Evolutionary conservation across 495 filamentous ascomycete species (phyloP).

Genomic region (Trichoderma reesei): DNA sequence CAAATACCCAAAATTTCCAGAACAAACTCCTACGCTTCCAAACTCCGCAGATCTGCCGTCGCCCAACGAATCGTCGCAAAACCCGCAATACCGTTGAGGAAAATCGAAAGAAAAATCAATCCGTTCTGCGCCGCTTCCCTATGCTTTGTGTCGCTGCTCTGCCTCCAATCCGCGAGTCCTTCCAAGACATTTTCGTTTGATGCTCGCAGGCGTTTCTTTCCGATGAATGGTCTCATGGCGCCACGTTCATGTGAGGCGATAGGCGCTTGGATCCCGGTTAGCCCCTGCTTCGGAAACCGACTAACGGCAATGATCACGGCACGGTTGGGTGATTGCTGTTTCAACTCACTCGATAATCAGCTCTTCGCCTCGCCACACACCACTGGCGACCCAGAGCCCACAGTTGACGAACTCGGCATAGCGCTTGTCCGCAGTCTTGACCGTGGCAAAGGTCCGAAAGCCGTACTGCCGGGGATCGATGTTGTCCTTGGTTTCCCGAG

Average conservation of each 20-base stretch:
- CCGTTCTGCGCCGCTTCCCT: neutral
- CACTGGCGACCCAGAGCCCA: slow-evolving; percentile 52
- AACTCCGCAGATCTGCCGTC: neutral
- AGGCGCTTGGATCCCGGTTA: neutral
- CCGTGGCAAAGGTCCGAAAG: slow-evolving; percentile 46
- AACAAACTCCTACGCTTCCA: slow-evolving; percentile 1
- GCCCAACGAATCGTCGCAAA: neutral
- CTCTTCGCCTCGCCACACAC: slow-evolving; percentile 48
- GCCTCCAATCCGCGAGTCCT: too few relatives aligned
- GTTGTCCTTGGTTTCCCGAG: slow-evolving; percentile 34
- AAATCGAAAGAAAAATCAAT: neutral
- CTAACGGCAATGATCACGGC: neutral
- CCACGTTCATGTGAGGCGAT: slow-evolving; percentile 4
- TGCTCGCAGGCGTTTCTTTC: neutral
- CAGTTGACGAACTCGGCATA: slow-evolving; percentile 51
- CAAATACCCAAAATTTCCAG: neutral
- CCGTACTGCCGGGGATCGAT: slow-evolving; percentile 48
- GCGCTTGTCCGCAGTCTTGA: slow-evolving; percentile 52
- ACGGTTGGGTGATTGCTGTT: neutral
- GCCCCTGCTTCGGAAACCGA: neutral
- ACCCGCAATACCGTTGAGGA: neutral
- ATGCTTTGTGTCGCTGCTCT: neutral
- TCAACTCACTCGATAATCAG: slow-evolving; percentile 25
- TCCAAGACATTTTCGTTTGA: neutral
- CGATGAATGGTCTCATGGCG: neutral